A percentile compares a stretch with the other conserved stretches of the same genome.
Evolutionary conservation across 768 basidiomycete species (phyloP).

Genomic region (Rhodotorula sphaerocarpa): DNA sequence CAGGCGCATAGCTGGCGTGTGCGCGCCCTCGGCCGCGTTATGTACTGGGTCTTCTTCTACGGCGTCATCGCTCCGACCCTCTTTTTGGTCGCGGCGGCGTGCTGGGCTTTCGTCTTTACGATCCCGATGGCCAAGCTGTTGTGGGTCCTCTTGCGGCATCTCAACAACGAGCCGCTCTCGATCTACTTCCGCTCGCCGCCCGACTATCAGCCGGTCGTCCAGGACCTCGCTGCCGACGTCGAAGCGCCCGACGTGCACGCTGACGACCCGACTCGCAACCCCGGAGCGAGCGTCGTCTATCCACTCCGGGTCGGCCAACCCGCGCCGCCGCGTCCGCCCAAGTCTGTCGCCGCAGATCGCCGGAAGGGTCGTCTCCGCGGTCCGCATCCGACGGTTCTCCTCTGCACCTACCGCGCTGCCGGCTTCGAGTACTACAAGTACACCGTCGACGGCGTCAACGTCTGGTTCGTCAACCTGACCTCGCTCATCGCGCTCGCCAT

Average conservation of each 20-base stretch:
- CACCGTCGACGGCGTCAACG: conserved; percentile 96
- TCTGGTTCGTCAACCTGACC: conserved; percentile 89
- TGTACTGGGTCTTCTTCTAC: conserved; percentile 70
- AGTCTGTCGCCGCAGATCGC: conserved; percentile 33
- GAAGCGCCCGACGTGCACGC: conserved; percentile 2
- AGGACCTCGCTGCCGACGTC: conserved; percentile 34
- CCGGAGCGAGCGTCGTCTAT: conserved; percentile 9
- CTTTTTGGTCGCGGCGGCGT: conserved; percentile 74
- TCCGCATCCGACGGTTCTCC: conserved; percentile 66
- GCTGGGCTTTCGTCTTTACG: conserved; percentile 91
- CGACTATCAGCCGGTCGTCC: conserved; percentile 42
- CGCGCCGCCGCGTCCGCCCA: conserved; percentile 53
- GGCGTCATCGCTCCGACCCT: conserved; percentile 78
- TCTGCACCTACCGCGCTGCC: conserved; percentile 87
- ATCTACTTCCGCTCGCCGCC: conserved; percentile 90
- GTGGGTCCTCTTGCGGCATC: conserved; percentile 82
- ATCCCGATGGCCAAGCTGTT: conserved; percentile 97
- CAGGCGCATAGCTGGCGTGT: conserved; percentile 28
- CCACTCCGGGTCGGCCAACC: conserved; percentile 66
- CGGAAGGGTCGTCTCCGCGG: conserved; percentile 37
- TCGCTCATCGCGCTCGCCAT: conserved; percentile 93
- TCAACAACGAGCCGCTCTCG: conserved; percentile 66
- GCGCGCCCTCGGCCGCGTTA: conserved; percentile 37
- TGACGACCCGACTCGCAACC: conserved; percentile 22
- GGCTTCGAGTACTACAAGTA: conserved; percentile 97